These are phyloP conservation scores for Cantharellus anzutake DNA, from an alignment of 768 basidiomycete genomes.

Conservation along the genomic window DNA sequence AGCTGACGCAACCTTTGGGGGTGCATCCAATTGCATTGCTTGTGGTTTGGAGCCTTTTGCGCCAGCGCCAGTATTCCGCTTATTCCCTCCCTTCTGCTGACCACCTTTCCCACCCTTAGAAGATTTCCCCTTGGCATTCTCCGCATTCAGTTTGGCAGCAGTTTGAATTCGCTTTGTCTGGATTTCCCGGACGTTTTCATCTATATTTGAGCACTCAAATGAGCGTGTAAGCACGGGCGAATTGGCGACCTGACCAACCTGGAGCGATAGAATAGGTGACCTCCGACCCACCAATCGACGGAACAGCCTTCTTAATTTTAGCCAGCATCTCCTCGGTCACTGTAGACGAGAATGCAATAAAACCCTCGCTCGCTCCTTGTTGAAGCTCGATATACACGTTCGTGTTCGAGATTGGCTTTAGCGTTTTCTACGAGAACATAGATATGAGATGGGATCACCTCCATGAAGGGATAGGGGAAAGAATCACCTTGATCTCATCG, in stretches of 20 bases:
- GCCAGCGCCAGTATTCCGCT: too few relatives aligned
- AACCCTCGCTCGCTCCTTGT: slow-evolving; percentile 27
- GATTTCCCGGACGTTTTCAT: too few relatives aligned
- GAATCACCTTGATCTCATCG: slow-evolving; percentile 34
- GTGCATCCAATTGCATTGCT: too few relatives aligned
- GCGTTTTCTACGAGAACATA: slow-evolving; percentile 19
- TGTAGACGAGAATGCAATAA: slow-evolving; percentile 39
- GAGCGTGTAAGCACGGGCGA: too few relatives aligned
- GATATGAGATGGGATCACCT: slow-evolving; percentile 1
- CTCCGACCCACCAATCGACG: slow-evolving; percentile 23
- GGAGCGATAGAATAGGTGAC: slow-evolving; percentile 32
- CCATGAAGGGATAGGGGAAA: neutral
- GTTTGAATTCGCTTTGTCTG: too few relatives aligned
- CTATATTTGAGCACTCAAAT: too few relatives aligned
- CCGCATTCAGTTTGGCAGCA: too few relatives aligned
- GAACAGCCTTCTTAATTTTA: slow-evolving; percentile 27
- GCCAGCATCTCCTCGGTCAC: slow-evolving; percentile 52
- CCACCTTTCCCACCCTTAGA: too few relatives aligned
- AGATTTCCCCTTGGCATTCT: too few relatives aligned
- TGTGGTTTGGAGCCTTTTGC: too few relatives aligned
- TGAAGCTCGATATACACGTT: slow-evolving; percentile 30
- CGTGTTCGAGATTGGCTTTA: slow-evolving; percentile 29
- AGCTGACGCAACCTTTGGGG: too few relatives aligned
- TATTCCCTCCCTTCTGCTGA: too few relatives aligned
- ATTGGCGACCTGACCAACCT: slow-evolving; percentile 1